Evolutionary conservation across 2,329 filamentous ascomycete species (phyloP).

Genomic region (Ophiocordyceps polyrhachis-furcata): DNA sequence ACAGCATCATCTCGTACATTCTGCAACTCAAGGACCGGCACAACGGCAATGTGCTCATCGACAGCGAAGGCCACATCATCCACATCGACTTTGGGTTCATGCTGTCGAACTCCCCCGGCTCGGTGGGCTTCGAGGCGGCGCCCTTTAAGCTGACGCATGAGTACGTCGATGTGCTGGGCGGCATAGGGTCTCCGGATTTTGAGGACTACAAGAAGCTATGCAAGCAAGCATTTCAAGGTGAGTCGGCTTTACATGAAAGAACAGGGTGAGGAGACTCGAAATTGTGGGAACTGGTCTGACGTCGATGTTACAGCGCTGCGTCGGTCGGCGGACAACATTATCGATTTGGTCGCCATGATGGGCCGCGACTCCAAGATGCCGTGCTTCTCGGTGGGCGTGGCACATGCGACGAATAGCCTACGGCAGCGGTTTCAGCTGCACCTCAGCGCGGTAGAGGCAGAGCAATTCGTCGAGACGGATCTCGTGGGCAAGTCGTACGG

Average conservation of each 20-base stretch:
- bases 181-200: constrained; percentile 49
- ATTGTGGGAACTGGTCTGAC: background rate
- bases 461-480: constrained; percentile 64
- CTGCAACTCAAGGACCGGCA: constrained; percentile 73
- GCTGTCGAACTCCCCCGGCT: constrained; percentile 70
- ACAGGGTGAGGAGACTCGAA: background rate
- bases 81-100: constrained; percentile 87
- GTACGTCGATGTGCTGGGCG: constrained; percentile 69
- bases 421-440: constrained; percentile 65
- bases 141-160: constrained; percentile 77
- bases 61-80: constrained; percentile 71
- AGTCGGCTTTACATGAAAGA: constrained; percentile 6
- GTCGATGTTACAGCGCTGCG: constrained; percentile 36
- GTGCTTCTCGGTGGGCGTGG: constrained; percentile 59
- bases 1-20: constrained; percentile 70
- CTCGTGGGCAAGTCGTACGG: constrained; percentile 65
- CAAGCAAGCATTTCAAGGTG: constrained; percentile 69
- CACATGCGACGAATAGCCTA: constrained; percentile 48
- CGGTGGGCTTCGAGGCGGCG: constrained; percentile 70
- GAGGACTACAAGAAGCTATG: constrained; percentile 61
- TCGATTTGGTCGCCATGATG: constrained; percentile 73
- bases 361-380: constrained; percentile 70
- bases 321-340: constrained; percentile 60
- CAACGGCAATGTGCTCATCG: constrained; percentile 73
- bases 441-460: constrained; percentile 64